phyloP scores from a whole-genome alignment of 2,329 filamentous ascomycete species.

The Xylaria sp. region DNA sequence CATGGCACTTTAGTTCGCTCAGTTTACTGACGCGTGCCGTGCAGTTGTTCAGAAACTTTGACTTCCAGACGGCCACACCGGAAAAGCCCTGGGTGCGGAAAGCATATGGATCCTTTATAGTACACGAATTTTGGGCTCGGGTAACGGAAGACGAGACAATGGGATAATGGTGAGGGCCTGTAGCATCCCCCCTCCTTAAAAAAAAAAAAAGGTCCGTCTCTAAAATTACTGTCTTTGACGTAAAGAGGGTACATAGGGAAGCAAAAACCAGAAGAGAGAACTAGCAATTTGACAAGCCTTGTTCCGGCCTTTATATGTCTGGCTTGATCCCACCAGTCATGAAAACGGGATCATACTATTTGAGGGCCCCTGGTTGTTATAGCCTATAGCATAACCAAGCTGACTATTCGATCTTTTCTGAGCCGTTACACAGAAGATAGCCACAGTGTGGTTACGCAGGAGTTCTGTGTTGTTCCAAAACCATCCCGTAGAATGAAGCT shows the following conservation, averaged over 20 bases:
- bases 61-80: constrained; percentile 42
- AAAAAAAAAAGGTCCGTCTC: background rate
- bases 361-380: background rate
- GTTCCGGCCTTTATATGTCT: background rate
- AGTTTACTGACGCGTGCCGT: constrained; percentile 5
- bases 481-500: background rate
- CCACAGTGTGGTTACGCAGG: background rate
- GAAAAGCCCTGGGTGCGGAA: constrained; percentile 38
- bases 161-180: background rate
- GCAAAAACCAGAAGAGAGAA: no score
- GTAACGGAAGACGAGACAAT: constrained; percentile 37
- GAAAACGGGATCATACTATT: background rate
- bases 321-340: background rate
- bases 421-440: background rate
- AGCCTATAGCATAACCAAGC: background rate
- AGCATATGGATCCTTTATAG: constrained; percentile 33
- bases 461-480: background rate
- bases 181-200: background rate
- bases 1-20: background rate
- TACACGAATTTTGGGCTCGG: constrained; percentile 38
- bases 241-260: background rate
- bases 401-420: background rate
- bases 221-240: background rate
- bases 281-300: no score
- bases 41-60: constrained; percentile 42